Evolutionary conservation across 164 flowering plant genomes (phyloP), one percentile per base, ranked within the genome.

Genomic region (Umbilicus rupestris): DNA sequence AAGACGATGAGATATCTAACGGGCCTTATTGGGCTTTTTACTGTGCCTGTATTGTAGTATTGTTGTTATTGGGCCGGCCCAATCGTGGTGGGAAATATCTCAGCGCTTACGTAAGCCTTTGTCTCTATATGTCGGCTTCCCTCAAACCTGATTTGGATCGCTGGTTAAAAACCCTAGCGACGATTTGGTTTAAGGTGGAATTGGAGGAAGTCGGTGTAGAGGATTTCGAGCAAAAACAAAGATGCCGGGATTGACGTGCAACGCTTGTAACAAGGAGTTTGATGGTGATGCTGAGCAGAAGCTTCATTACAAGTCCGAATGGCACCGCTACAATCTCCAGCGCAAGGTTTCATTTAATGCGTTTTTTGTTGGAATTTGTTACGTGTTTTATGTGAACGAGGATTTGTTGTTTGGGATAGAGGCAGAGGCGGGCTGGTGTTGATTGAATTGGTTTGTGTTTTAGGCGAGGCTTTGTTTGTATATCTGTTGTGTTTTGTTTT

Each of bases 321-420:
- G 98, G 98, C 98, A 93, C 74, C 97, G 97, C 31, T 93, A 90
- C 86, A 93, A 93, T 72, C 96, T 93, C 78, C 91, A 93, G 68
- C 85, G 98, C 73, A 93, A 93, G 89, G 92, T 85, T 0, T 17
- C 39, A 37, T 15, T 70, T 41, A 15, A 12, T 22, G 19, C 17
- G 42, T 29, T 64, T 29, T 2, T 37, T 10, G 4, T 30, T 62
- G 39, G 29, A 24, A 6, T 20, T 52, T 6, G 9, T 5, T 55
- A 55, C 4, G 3, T 55, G 60, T n/a, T 55, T 24, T 5, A 10
- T 55, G 20, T 41, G 44, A 41, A 41, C 12, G 44, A 7, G 44
- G 44, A 41, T 9, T 41, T 41, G 9, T 35, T 35, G 4, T 35
- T 35, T 35, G 37, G 4, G 37, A 3, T 35, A 35, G 37, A 35